Evolutionary conservation across 441 rosid species (phyloP).

Genomic region (Gossypium laxum): DNA sequence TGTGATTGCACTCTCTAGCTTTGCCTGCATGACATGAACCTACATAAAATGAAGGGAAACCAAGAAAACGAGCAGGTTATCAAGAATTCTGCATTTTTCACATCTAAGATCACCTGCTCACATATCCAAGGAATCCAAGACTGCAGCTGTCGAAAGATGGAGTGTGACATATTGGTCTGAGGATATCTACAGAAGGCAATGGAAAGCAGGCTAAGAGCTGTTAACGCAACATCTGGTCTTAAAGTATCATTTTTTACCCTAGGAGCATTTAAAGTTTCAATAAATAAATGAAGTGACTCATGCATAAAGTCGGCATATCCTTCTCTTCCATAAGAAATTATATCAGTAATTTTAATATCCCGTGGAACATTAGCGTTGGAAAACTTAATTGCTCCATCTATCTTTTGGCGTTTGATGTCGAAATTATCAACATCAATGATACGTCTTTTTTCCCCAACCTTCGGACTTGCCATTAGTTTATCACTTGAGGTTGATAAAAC

Average conservation of each 20-base stretch:
- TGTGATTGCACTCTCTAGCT: slow-evolving; percentile 30
- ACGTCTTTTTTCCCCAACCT: slow-evolving; percentile 60
- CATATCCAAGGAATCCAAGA: slow-evolving; percentile 84
- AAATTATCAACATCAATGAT: slow-evolving; percentile 29
- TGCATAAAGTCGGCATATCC: slow-evolving; percentile 47
- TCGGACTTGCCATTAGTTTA: slow-evolving; percentile 28
- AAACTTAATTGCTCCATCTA: slow-evolving; percentile 35
- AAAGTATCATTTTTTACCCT: slow-evolving; percentile 31
- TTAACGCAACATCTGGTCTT: slow-evolving; percentile 48
- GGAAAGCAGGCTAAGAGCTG: slow-evolving; percentile 82
- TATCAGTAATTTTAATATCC: slow-evolving; percentile 29
- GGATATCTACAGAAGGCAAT: slow-evolving; percentile 61
- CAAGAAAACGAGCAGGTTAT: slow-evolving; percentile 8
- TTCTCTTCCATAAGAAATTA: slow-evolving; percentile 33
- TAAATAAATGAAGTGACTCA: slow-evolving; percentile 41
- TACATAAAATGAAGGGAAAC: slow-evolving; percentile 13
- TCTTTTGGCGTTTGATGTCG: slow-evolving; percentile 57
- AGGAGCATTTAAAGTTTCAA: slow-evolving; percentile 53
- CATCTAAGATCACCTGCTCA: slow-evolving; percentile 44
- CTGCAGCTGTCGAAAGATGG: slow-evolving; percentile 53
- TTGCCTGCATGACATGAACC: slow-evolving; percentile 43
- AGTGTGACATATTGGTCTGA: slow-evolving; percentile 36
- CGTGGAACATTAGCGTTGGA: slow-evolving; percentile 24
- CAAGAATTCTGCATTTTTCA: slow-evolving; percentile 17
- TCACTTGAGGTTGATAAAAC: slow-evolving; percentile 25